These are phyloP conservation scores for Hirschfeldia incana DNA, from an alignment of 345 rosid genomes.

Conservation along the genomic window DNA sequence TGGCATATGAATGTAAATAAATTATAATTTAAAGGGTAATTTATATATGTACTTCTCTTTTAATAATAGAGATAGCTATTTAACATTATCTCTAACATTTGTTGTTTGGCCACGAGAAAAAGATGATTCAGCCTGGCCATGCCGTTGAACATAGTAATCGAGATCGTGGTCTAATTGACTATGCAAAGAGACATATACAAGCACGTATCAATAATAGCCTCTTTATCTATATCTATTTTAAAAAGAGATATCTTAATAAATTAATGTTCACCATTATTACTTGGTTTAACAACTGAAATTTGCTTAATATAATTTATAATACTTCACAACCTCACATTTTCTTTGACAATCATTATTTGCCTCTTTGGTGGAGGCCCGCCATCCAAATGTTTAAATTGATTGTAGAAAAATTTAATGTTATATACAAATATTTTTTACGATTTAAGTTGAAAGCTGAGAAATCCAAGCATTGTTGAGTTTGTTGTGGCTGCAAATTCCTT, in stretches of 20 bases:
- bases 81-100: constrained; percentile 24
- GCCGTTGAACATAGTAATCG: constrained; percentile 35
- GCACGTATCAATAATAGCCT: constrained; percentile 36
- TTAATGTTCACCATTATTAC: neutral
- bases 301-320: neutral
- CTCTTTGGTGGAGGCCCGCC: neutral
- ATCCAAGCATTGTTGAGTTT: neutral
- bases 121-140: constrained; percentile 33
- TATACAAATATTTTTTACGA: neutral
- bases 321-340: constrained; percentile 7
- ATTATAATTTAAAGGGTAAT: no score
- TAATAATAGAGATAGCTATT: neutral
- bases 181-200: constrained; percentile 31
- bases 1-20: no score
- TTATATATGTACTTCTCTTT: no score
- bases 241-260: neutral
- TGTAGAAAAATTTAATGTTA: neutral
- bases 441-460: neutral
- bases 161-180: constrained; percentile 31
- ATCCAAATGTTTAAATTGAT: neutral
- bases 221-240: neutral
- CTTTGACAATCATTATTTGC: neutral
- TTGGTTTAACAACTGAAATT: constrained; percentile 3
- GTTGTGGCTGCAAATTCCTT: neutral
- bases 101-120: constrained; percentile 3